phyloP scores from a whole-genome alignment of 2,329 filamentous ascomycete genomes.

The Exophiala spinifera region DNA sequence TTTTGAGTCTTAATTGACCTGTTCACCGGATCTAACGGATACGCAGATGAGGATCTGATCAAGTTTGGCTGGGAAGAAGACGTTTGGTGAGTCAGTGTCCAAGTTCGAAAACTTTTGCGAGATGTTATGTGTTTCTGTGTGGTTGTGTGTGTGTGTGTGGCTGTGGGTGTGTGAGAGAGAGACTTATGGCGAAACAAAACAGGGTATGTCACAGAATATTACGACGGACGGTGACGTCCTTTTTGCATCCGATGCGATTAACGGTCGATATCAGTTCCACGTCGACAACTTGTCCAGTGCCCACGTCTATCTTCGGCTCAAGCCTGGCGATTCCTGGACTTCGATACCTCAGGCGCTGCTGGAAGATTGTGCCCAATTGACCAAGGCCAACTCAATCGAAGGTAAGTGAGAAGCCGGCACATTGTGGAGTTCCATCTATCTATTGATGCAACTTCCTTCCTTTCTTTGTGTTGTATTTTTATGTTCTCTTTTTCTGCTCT shows the following conservation, averaged over 20 bases:
- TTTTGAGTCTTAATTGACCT: conserved; percentile 34
- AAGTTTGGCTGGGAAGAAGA: conserved; percentile 92
- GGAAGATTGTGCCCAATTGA: conserved; percentile 89
- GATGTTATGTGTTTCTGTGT: no score
- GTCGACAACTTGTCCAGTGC: conserved; percentile 95
- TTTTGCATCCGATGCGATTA: no score
- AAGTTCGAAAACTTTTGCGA: not conserved
- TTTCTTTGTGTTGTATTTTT: no score
- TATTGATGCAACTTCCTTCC: no score
- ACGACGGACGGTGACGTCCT: not conserved
- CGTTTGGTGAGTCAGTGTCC: conserved; percentile 67
- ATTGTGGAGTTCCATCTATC: no score
- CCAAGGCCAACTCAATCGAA: conserved; percentile 98
- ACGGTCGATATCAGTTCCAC: conserved; percentile 67
- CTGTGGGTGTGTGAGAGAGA: no score
- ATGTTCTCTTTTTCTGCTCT: no score
- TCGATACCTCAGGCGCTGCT: conserved; percentile 70
- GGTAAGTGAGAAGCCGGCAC: conserved; percentile 48
- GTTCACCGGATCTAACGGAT: conserved; percentile 1
- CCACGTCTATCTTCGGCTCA: conserved; percentile 88
- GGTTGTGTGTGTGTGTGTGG: no score
- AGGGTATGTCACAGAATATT: conserved; percentile 15
- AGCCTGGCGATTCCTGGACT: conserved; percentile 79
- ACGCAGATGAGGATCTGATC: conserved; percentile 88
- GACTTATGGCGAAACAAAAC: not conserved